A percentile compares a stretch with the other conserved stretches of the same genome.
phyloP scores from a whole-genome alignment of 768 basidiomycete species.

The Suillus ampliporus region DNA sequence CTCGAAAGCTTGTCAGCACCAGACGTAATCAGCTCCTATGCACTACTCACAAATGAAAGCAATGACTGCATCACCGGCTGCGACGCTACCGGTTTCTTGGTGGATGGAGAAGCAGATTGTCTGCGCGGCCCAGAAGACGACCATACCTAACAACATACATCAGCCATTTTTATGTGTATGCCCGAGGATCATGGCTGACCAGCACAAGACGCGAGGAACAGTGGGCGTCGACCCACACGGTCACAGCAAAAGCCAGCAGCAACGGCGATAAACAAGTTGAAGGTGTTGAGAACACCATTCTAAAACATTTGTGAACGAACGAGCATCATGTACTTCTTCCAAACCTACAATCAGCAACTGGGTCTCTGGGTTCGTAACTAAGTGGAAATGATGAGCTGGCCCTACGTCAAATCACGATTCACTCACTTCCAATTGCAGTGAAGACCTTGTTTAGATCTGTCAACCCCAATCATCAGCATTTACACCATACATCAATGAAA shows the following conservation, averaged over 20 bases:
- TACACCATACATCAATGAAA: background rate
- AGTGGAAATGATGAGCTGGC: background rate
- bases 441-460: conserved; percentile 59
- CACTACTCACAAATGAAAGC: conserved; percentile 48
- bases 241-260: conserved; percentile 56
- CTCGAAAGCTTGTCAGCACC: conserved; percentile 8
- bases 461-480: background rate
- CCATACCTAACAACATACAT: conserved; percentile 46
- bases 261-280: conserved; percentile 60
- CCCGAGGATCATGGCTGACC: conserved; percentile 35
- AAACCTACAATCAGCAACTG: conserved; percentile 47
- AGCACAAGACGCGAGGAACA: conserved; percentile 54
- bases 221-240: conserved; percentile 51
- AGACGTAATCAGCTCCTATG: background rate
- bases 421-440: conserved; percentile 52
- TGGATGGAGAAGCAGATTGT: conserved; percentile 43
- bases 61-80: conserved; percentile 48
- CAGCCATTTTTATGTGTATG: conserved; percentile 34
- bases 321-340: background rate
- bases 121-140: conserved; percentile 46
- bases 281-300: conserved; percentile 62
- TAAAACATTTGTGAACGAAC: conserved; percentile 20
- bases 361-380: conserved; percentile 49
- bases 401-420: background rate
- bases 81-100: conserved; percentile 29